Percentiles rank a stretch among this genome's conserved stretches.
These are phyloP conservation scores for Clonostachys chloroleuca DNA, from an alignment of 2,329 filamentous ascomycete species.

Conservation along the genomic window DNA sequence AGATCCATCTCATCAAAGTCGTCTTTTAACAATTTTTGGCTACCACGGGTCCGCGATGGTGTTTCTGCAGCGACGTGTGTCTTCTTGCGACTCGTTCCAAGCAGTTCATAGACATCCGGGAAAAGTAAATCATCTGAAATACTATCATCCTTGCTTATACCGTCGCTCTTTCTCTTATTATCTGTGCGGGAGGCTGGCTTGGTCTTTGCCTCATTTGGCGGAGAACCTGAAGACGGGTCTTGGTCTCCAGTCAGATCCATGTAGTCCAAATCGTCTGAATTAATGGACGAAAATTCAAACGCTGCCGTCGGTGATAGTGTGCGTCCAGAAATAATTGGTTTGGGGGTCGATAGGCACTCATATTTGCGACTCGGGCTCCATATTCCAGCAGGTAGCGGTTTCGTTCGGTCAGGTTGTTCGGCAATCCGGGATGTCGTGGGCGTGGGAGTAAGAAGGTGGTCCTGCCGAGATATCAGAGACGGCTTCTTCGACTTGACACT, in stretches of 20 bases:
- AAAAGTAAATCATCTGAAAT: constrained; percentile 37
- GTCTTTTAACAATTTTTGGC: too few relatives aligned
- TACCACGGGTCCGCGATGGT: background rate
- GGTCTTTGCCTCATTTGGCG: constrained; percentile 24
- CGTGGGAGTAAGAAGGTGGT: constrained; percentile 15
- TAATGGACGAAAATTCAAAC: constrained; percentile 11
- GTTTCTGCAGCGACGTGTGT: background rate
- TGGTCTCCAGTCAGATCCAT: constrained; percentile 34
- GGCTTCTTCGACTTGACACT: constrained; percentile 38
- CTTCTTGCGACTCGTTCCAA: constrained; percentile 24
- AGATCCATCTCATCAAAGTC: too few relatives aligned
- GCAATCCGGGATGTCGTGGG: background rate
- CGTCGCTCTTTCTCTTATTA: constrained; percentile 49
- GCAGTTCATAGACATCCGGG: constrained; percentile 47
- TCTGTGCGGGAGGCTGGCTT: constrained; percentile 1
- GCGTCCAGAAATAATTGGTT: background rate
- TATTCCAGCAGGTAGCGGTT: background rate
- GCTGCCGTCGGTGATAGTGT: background rate
- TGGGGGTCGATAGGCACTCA: background rate
- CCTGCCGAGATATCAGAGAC: constrained; percentile 33
- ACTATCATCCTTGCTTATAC: constrained; percentile 31
- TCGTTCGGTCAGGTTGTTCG: too few relatives aligned
- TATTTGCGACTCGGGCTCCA: background rate
- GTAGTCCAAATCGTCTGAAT: constrained; percentile 25
- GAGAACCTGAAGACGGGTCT: constrained; percentile 24